Conservation (phyloP, 2,329 filamentous ascomycete species). For the Dendryphion nanum region DNA sequence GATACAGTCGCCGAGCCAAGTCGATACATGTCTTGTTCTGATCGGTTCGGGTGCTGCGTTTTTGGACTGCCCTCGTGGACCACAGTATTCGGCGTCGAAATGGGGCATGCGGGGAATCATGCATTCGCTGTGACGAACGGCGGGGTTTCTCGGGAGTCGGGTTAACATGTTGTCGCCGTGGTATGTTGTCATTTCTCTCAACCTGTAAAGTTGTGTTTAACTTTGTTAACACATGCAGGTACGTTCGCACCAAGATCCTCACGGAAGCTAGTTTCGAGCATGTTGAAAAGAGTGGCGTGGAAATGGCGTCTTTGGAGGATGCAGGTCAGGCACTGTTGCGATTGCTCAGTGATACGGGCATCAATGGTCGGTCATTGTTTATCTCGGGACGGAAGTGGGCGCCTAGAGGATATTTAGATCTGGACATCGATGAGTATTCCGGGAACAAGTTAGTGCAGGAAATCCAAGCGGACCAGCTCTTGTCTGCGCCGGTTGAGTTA, state of each 20-base stretch:
- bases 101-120: neutral
- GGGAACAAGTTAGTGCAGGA: neutral
- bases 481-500: neutral
- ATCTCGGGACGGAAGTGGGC: neutral
- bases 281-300: neutral
- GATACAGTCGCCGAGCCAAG: constrained; percentile 18
- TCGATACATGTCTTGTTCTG: neutral
- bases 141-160: neutral
- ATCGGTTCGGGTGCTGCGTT: neutral
- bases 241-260: neutral
- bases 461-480: neutral
- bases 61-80: neutral
- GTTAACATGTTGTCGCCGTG: neutral
- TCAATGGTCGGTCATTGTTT: neutral
- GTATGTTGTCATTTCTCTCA: too few species aligned
- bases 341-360: neutral
- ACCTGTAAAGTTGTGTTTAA: too few species aligned
- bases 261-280: neutral
- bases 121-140: neutral
- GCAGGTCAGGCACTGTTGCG: neutral
- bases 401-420: neutral
- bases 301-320: neutral
- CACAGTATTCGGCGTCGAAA: neutral
- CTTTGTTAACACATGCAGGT: too few species aligned
- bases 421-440: neutral